These are phyloP conservation scores for Sphaerosporella brunnea DNA, from an alignment of 495 filamentous ascomycete species.

Conservation along the genomic window DNA sequence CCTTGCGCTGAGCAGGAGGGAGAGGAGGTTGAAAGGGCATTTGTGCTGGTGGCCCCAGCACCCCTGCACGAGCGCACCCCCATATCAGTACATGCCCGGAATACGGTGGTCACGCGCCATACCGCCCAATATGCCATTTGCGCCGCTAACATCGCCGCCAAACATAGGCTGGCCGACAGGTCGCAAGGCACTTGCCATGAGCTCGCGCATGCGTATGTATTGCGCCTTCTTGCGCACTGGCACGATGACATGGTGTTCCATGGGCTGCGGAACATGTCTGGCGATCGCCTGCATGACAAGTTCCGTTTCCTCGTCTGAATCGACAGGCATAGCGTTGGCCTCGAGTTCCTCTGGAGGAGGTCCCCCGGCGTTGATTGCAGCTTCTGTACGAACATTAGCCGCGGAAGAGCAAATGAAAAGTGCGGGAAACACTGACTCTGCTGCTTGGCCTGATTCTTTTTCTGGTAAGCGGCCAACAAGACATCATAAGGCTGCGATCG, in stretches of 20 bases:
- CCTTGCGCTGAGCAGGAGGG: conserved; percentile 1
- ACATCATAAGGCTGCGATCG: conserved; percentile 87
- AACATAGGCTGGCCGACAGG: conserved; percentile 12
- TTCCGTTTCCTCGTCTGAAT: conserved; percentile 84
- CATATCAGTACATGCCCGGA: not conserved
- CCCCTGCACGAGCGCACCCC: not conserved
- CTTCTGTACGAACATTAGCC: conserved; percentile 38
- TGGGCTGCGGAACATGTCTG: conserved; percentile 54
- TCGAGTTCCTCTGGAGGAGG: conserved; percentile 78
- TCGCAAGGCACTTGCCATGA: conserved; percentile 56
- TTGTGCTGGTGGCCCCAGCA: not conserved
- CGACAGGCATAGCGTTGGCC: conserved; percentile 51
- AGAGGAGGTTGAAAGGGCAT: conserved; percentile 1
- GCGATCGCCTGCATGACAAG: conserved; percentile 69
- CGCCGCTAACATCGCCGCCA: conserved; percentile 1
- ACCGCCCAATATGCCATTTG: not conserved
- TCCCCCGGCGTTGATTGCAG: conserved; percentile 81
- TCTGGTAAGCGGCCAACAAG: conserved; percentile 84
- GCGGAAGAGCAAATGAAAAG: not conserved
- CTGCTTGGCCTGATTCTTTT: conserved; percentile 96
- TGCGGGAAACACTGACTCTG: conserved; percentile 46
- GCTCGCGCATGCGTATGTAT: conserved; percentile 72
- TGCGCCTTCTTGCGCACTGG: conserved; percentile 58
- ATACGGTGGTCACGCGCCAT: not conserved
- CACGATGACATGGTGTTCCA: conserved; percentile 46